Base-by-base conservation (phyloP, 345 rosid species). In the Mangifera indica region DNA sequence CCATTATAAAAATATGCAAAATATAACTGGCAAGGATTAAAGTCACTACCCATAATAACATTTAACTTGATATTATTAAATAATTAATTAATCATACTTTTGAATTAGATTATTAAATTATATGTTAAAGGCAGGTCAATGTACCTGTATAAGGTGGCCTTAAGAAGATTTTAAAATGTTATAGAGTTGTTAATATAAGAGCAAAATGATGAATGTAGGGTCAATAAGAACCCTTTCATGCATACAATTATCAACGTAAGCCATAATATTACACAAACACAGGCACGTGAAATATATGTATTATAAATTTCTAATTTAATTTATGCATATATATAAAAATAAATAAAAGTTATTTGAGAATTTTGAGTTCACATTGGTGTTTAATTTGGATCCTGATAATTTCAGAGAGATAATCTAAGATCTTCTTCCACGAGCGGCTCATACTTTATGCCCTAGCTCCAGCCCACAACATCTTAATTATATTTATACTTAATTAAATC, bases 401-500 rank as follows among this genome's bases (percentile, higher is more conserved):
- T n/a, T n/a, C n/a, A n/a, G n/a, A 34, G 51, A 46, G 29, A 17
- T 10, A 17, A 37, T 5, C 42, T 15, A 55, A 72, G 76, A 81
- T 74, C 76, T 74, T 62, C 72, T 18, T 12, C 72, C 76, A 83
- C 79, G 70, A 71, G 79, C 73, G 71, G 63, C 61, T 54, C 69
- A 72, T 73, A 71, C 77, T 74, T 73, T 77, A 70, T 42, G 34
- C n/a, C 40, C 6, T 67, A 45, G 24, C 72, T 56, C 71, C 76
- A 69, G 74, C n/a, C 83, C 66, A 74, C 72, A 76, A 60, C 82
- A 74, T 80, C 76, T 12, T 49, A 49, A 48, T 46, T 10, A 46
- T 46, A 46, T 48, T 12, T 14, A 48, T 48, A 37, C 40, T 37
- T 37, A 37, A 37, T 37, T 37, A 37, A 37, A 37, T 37, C 42